Evolutionary conservation across 2,329 filamentous ascomycete species (phyloP), one percentile per base, ranked within the genome.

Genomic region (Penicillium sp.): DNA sequence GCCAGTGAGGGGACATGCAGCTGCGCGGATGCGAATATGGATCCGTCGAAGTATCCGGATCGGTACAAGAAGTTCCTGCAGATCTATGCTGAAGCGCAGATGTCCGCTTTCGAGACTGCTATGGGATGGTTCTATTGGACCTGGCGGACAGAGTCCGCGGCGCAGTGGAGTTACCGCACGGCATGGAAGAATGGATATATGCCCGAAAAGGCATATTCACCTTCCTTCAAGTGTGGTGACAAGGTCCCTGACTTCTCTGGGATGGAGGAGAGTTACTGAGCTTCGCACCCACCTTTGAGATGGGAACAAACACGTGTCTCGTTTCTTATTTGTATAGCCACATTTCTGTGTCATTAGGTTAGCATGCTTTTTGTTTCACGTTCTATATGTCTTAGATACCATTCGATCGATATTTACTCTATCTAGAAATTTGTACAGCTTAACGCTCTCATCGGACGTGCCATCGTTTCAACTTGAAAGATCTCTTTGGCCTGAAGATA

Each of bases 51-150:
- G 3, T 97, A 91, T 75, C 83, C 80, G 31, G 75, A 76, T 50
- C 73, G 75, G 4, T 99, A 99, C 73, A 95, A 93, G 73, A 74
- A 83, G 59, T 97, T 92, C 72, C 76, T 99, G 55, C 80, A 82
- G 57, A 88, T 88, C 72, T 97, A 97, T 72, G 93, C 93, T 5
- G 86, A 95, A 72, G 93, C 91, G 46, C 93, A 99, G 75, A 99
- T 99, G 89, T 79, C 86, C 61, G 88, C 85, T 51, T 99, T 97
- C 65, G 92, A 97, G 71, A 84, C 86, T 55, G 89, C 88, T 5
- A 93, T 88, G 86, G 93, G 93, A 41, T 99, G 93, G 93, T 96
- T 95, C 74, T 99, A 99, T 73, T 99, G 93, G 93, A 97, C 91
- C 29, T 95, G 93, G 92, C 82, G 90, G 72, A 95, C 92, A 27